phyloP scores from a whole-genome alignment of 331 rosid genomes.

The Erythrophleum ivorense region DNA sequence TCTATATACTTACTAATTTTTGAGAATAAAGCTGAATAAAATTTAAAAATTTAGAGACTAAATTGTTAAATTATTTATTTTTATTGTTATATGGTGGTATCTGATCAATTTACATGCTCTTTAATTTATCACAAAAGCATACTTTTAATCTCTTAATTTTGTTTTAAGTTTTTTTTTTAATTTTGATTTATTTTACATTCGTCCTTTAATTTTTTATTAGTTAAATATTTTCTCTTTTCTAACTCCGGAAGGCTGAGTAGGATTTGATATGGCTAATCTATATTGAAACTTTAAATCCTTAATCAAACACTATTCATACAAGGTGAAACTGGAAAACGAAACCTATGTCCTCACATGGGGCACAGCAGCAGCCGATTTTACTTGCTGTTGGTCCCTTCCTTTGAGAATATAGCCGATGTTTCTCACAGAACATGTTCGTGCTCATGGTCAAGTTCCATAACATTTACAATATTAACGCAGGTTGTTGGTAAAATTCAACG shows the following conservation, averaged over 20 bases:
- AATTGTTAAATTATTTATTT: background rate
- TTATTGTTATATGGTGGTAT: background rate
- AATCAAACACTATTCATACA: background rate
- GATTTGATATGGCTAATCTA: background rate
- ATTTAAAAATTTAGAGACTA: background rate
- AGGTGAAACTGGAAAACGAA: background rate
- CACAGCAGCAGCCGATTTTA: background rate
- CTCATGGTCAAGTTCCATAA: background rate
- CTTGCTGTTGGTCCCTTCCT: background rate
- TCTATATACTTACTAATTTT: background rate
- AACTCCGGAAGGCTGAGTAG: background rate
- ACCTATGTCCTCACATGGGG: background rate
- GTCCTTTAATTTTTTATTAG: background rate
- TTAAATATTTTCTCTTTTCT: background rate
- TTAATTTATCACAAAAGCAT: no score
- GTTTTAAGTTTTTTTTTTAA: no score
- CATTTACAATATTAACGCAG: background rate
- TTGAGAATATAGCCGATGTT: background rate
- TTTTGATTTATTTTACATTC: no score
- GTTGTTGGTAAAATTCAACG: background rate
- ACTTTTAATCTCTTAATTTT: no score
- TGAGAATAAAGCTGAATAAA: no score
- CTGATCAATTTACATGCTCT: no score
- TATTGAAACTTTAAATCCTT: background rate
- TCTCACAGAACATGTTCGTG: background rate